Evolutionary conservation across 768 basidiomycete species (phyloP).

Genomic region (Lepiota brunneoincarnata): DNA sequence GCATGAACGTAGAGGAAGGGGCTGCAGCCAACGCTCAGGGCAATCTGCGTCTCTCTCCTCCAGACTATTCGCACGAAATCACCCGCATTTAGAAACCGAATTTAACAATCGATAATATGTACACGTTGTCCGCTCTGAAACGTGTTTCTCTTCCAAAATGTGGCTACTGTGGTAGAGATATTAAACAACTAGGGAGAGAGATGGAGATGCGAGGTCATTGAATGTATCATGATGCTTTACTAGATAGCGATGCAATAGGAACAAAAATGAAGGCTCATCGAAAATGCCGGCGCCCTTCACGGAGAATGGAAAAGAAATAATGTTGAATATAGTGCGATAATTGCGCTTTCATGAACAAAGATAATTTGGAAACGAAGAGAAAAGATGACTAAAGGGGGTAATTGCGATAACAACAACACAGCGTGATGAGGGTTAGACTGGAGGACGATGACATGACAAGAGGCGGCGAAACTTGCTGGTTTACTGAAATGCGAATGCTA

Average conservation of each 20-base stretch:
- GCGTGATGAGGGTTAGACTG: conserved; percentile 1
- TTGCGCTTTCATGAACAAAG: conserved; percentile 8
- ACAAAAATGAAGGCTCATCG: not conserved
- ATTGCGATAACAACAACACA: conserved; percentile 10
- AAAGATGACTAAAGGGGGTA: not conserved
- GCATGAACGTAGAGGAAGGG: conserved; percentile 2
- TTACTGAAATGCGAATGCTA: conserved; percentile 6
- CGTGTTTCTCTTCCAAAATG: not conserved
- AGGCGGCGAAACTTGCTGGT: not conserved
- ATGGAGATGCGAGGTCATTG: conserved; percentile 1
- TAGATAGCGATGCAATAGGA: not conserved
- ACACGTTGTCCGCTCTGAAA: not conserved
- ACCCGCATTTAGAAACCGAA: conserved; percentile 18
- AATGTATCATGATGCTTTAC: not conserved
- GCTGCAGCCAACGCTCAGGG: conserved; percentile 4
- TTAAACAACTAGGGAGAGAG: not conserved
- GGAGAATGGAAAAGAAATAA: not conserved
- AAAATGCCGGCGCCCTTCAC: not conserved
- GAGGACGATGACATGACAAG: conserved; percentile 1
- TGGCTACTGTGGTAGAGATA: not conserved
- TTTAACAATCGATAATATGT: too few relatives aligned
- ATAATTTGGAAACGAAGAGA: not conserved
- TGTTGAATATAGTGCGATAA: conserved; percentile 10
- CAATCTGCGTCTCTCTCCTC: conserved; percentile 14
- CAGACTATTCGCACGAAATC: conserved; percentile 19